phyloP scores from a whole-genome alignment of 192 early-diverging fungal genomes.

The Podila horticola region DNA sequence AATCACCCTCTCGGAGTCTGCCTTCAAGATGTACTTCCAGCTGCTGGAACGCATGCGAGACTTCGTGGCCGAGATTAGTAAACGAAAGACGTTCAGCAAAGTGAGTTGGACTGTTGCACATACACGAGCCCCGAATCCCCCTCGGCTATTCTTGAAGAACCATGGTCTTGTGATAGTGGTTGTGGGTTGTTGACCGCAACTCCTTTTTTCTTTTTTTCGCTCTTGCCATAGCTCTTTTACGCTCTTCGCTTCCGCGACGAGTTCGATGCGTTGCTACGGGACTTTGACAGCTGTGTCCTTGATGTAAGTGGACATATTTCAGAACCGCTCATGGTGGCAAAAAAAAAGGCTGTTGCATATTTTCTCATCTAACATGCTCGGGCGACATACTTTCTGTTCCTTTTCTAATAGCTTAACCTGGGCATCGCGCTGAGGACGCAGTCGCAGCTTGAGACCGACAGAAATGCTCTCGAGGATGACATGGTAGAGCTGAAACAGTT shows the following conservation, averaged over 20 bases:
- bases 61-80: conserved; percentile 46
- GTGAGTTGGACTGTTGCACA: conserved; percentile 1
- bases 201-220: not conserved
- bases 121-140: too few relatives aligned
- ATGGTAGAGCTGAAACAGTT: conserved; percentile 39
- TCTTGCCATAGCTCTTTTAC: conserved; percentile 32
- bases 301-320: conserved; percentile 27
- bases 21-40: conserved; percentile 35
- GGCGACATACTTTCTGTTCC: too few relatives aligned
- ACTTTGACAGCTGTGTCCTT: conserved; percentile 51
- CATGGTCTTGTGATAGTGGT: not conserved
- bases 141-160: not conserved
- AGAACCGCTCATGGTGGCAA: too few relatives aligned
- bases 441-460: conserved; percentile 45
- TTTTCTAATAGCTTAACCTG: conserved; percentile 25
- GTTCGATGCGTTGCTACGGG: conserved; percentile 47
- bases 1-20: conserved; percentile 26
- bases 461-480: conserved; percentile 45
- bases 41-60: conserved; percentile 47
- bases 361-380: too few relatives aligned
- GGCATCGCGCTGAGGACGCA: conserved; percentile 47
- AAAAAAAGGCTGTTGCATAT: too few relatives aligned
- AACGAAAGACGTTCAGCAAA: conserved; percentile 47
- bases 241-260: conserved; percentile 45
- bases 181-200: not conserved